These are phyloP conservation scores for Lyophyllum decastes DNA, from an alignment of 768 basidiomycete species.

Conservation along the genomic window DNA sequence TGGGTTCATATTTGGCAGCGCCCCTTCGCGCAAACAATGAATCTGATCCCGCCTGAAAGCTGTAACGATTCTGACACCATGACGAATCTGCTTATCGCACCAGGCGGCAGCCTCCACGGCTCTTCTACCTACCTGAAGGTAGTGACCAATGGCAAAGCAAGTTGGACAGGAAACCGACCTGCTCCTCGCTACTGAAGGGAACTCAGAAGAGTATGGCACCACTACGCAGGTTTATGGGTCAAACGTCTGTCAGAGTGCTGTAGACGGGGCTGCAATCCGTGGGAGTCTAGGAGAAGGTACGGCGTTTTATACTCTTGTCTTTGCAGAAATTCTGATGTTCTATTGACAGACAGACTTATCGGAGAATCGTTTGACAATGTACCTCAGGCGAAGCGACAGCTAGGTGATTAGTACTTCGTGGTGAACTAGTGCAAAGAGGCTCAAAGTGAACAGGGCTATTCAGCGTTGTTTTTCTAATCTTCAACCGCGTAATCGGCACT, in stretches of 20 bases:
- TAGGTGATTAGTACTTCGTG: slow-evolving; percentile 5
- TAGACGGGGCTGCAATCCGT: slow-evolving; percentile 13
- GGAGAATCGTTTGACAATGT: slow-evolving; percentile 21
- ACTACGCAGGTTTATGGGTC: neutral
- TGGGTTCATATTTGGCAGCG: neutral
- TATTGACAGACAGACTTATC: slow-evolving; percentile 2
- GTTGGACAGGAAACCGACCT: neutral
- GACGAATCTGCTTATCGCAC: neutral
- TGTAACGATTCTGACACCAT: neutral
- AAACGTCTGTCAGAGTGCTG: neutral
- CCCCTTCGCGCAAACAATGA: neutral
- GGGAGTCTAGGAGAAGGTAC: slow-evolving; percentile 7
- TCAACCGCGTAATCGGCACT: slow-evolving; percentile 76
- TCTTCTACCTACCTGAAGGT: neutral
- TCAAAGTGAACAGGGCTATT: slow-evolving; percentile 36
- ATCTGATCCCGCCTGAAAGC: neutral
- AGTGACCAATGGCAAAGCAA: neutral
- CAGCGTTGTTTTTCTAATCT: slow-evolving; percentile 66
- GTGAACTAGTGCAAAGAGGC: neutral
- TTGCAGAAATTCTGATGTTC: neutral
- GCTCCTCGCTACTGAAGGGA: neutral
- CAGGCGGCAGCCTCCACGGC: neutral
- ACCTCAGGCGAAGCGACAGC: slow-evolving; percentile 15
- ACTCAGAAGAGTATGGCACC: neutral
- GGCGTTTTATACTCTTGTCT: neutral